Conservation (phyloP, 306 rosid species). For the Trifolium fragiferum region DNA sequence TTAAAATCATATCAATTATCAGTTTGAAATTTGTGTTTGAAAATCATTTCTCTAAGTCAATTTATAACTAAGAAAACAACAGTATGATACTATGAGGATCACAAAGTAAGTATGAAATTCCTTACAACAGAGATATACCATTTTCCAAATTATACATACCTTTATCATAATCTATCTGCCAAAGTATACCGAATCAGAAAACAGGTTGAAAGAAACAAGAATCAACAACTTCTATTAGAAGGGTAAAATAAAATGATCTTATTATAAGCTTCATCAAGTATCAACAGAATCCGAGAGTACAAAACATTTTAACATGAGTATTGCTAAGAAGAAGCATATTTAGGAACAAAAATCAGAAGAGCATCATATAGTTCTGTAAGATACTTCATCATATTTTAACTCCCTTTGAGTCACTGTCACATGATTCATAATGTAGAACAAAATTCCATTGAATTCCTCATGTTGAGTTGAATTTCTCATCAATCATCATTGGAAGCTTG, state of each 20-base stretch:
- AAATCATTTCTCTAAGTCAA: too few relatives aligned
- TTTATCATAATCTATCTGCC: neutral
- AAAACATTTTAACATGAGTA: neutral
- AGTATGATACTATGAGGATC: neutral
- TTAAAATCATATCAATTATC: too few relatives aligned
- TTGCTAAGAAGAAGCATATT: neutral
- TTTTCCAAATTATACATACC: neutral
- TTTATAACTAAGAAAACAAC: neutral
- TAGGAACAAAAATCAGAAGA: constrained; percentile 28
- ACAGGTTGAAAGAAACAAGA: constrained; percentile 16
- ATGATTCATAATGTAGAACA: constrained; percentile 15
- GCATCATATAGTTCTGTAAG: constrained; percentile 23
- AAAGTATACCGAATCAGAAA: neutral
- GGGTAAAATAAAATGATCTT: neutral
- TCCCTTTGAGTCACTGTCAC: neutral
- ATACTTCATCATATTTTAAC: constrained; percentile 1
- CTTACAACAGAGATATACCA: neutral
- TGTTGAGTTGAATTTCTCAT: constrained; percentile 43
- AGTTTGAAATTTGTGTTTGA: too few relatives aligned
- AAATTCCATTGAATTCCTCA: constrained; percentile 29
- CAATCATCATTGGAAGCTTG: constrained; percentile 40
- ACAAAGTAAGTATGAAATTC: neutral
- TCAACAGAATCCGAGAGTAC: constrained; percentile 9
- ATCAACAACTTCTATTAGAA: neutral
- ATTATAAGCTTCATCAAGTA: neutral